phyloP scores from a whole-genome alignment of 2,329 filamentous ascomycete genomes.

The Aspergillus phoenicis region DNA sequence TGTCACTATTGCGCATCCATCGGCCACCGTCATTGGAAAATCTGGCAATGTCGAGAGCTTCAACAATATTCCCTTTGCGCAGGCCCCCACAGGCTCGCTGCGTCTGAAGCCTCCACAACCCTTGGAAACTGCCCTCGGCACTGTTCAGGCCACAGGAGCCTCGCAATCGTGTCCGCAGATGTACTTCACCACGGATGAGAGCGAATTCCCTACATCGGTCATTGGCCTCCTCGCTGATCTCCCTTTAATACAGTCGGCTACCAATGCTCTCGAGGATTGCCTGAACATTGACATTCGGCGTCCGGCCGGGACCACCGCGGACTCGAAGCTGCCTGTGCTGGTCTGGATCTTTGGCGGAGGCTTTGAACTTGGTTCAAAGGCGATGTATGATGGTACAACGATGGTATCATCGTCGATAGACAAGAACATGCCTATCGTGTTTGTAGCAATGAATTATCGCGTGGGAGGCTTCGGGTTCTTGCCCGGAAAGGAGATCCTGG shows the following conservation, averaged over 20 bases:
- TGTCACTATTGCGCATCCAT: slow-evolving; percentile 55
- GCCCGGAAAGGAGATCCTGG: slow-evolving; percentile 66
- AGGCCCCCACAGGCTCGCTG: slow-evolving; percentile 66
- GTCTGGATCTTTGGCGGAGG: slow-evolving; percentile 73
- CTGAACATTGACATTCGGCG: slow-evolving; percentile 63
- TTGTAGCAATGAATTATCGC: slow-evolving; percentile 77
- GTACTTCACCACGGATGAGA: slow-evolving; percentile 56
- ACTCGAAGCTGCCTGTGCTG: slow-evolving; percentile 64
- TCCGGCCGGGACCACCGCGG: slow-evolving; percentile 57
- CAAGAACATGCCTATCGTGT: slow-evolving; percentile 67
- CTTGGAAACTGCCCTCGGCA: slow-evolving; percentile 61
- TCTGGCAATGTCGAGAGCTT: slow-evolving; percentile 64
- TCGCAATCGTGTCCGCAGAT: slow-evolving; percentile 73
- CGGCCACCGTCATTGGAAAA: slow-evolving; percentile 54
- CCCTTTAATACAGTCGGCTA: slow-evolving; percentile 60
- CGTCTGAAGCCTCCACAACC: slow-evolving; percentile 70
- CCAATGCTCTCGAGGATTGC: slow-evolving; percentile 65
- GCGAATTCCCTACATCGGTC: slow-evolving; percentile 46
- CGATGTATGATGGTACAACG: slow-evolving; percentile 39
- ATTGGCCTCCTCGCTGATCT: slow-evolving; percentile 56
- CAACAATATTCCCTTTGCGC: slow-evolving; percentile 73
- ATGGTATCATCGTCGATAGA: slow-evolving; percentile 44
- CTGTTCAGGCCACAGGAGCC: slow-evolving; percentile 60
- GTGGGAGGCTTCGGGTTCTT: slow-evolving; percentile 75
- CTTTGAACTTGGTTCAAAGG: slow-evolving; percentile 51